Evolutionary conservation across 2,329 filamentous ascomycete genomes (phyloP).

Genomic region (Cladosporium sp.): DNA sequence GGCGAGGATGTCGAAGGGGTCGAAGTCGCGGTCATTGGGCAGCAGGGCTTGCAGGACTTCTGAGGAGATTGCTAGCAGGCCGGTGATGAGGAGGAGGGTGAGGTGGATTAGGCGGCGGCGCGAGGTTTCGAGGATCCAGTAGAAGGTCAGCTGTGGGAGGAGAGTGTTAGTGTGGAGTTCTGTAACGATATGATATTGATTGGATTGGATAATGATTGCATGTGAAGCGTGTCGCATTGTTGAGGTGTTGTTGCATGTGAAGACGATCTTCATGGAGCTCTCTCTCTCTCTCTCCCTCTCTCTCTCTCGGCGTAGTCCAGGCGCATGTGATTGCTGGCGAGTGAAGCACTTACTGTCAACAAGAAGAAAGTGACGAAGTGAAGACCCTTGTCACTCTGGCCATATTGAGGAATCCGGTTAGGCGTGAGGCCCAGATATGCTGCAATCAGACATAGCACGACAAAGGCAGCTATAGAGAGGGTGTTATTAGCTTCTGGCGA

Average conservation of each 20-base stretch:
- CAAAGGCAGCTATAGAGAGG: conserved; percentile 45
- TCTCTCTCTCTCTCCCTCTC: conserved; percentile 1
- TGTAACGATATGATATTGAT: too few species aligned
- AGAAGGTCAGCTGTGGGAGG: conserved; percentile 57
- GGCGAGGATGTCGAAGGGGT: conserved; percentile 81
- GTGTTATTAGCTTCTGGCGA: not conserved
- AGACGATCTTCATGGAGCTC: not conserved
- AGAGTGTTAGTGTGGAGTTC: not conserved
- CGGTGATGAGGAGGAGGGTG: conserved; percentile 77
- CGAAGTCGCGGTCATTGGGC: conserved; percentile 61
- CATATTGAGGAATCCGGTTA: conserved; percentile 59
- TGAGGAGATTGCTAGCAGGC: conserved; percentile 69
- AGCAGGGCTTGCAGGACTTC: conserved; percentile 75
- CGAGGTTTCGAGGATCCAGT: conserved; percentile 93
- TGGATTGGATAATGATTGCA: not conserved
- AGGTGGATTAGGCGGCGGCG: conserved; percentile 82
- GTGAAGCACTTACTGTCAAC: conserved; percentile 61
- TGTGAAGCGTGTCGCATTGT: too few species aligned
- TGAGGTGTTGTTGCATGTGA: not conserved
- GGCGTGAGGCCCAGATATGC: conserved; percentile 77
- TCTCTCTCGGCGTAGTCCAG: not conserved
- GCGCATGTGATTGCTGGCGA: conserved; percentile 8
- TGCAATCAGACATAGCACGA: conserved; percentile 64
- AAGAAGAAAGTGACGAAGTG: conserved; percentile 88
- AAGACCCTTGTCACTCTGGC: conserved; percentile 78